A percentile compares a stretch with the other conserved stretches of the same genome.
These are phyloP conservation scores for Colletotrichum navitas DNA, from an alignment of 2,329 filamentous ascomycete species.

Conservation along the genomic window DNA sequence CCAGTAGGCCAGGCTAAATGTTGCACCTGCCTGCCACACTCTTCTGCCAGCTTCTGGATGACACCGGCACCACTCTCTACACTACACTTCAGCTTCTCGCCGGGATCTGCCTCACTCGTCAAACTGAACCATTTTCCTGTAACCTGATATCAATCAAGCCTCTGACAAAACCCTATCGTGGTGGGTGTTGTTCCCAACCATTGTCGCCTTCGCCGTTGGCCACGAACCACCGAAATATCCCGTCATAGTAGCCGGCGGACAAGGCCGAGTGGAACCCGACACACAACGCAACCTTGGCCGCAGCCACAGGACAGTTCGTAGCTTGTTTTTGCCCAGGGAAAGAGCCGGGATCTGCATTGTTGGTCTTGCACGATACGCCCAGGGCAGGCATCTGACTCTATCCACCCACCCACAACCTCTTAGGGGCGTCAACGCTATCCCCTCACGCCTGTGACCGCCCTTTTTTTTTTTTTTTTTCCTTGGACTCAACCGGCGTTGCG, in stretches of 20 bases:
- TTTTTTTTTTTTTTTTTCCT: background rate
- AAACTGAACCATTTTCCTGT: constrained; percentile 10
- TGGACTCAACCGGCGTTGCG: constrained; percentile 12
- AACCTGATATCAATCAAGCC: constrained; percentile 6
- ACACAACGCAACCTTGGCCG: constrained; percentile 21
- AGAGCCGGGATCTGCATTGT: constrained; percentile 33
- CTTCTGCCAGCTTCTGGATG: constrained; percentile 23
- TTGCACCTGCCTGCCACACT: background rate
- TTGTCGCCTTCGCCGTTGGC: constrained; percentile 9
- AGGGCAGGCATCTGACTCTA: constrained; percentile 39
- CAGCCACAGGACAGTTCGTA: constrained; percentile 28
- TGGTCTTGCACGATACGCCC: constrained; percentile 23
- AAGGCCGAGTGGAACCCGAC: constrained; percentile 19
- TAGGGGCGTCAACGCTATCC: constrained; percentile 10
- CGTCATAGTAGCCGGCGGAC: constrained; percentile 4
- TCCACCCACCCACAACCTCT: constrained; percentile 34
- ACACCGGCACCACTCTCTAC: constrained; percentile 27
- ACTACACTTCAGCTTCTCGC: constrained; percentile 19
- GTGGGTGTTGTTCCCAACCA: background rate
- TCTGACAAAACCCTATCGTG: background rate
- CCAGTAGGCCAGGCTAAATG: constrained; percentile 5
- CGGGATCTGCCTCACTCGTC: constrained; percentile 28
- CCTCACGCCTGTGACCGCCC: constrained; percentile 27
- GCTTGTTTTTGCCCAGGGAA: constrained; percentile 27
- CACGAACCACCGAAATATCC: constrained; percentile 20